Evolutionary conservation across 352 stramenopile genomes (phyloP), one percentile per base, ranked within the genome.

Genomic region (Globisporangium cystogenes): DNA sequence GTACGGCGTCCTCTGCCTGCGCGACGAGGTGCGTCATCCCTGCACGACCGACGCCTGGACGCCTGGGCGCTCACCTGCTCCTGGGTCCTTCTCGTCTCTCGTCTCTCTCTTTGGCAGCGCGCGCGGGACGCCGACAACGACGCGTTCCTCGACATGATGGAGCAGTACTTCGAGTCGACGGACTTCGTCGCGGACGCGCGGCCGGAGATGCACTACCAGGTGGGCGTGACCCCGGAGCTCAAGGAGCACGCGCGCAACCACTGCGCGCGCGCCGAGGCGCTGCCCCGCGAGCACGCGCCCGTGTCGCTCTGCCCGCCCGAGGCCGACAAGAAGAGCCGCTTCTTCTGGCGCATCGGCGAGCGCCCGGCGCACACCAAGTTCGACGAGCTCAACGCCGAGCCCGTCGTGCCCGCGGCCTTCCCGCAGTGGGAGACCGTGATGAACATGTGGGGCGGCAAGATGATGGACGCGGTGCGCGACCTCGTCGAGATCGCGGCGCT

Each of bases 121-220:
- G 80, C 77, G 15, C 73, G 63, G 40, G 76, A 90, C 57, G 60
- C 47, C n/a, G 76, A 93, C 66, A 92, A 92, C 48, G 71, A 82
- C 37, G 76, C 55, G 49, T 98, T 98, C 65, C 72, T 98, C 14
- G 74, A 96, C 70, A 93, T 97, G 79, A 97, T 98, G 85, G 91
- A 98, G 68, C 74, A 67, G 3, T 98, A 98, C 72, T 98, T 96
- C 57, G 84, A 82, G 59, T 53, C 76, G 23, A 90, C 86, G 43
- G 90, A 97, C 64, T 96, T 95, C 40, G 60, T 81, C 10, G 56
- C 86, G 51, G 91, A 98, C 66, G 88, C 90, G 21, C 86, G 89
- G 5, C 87, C 88, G 20, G 80, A 97, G 62, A 63, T 92, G 42
- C 73, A 88, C 60, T 96, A 90, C 64, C 86, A 96, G 57, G 85